phyloP scores from a whole-genome alignment of 2,329 filamentous ascomycete genomes.

The Xylaria sp. region DNA sequence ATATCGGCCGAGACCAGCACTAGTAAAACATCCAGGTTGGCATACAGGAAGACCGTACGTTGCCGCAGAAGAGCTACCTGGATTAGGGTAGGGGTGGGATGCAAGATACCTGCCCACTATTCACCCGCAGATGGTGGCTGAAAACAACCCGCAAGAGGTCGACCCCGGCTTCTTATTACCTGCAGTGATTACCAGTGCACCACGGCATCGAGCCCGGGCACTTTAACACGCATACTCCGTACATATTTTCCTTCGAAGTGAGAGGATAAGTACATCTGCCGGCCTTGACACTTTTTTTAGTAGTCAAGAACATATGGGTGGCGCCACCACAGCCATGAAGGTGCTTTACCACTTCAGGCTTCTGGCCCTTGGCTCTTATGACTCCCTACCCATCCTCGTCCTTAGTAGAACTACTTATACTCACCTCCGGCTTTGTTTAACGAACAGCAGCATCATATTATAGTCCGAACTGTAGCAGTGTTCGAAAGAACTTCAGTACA shows the following conservation, averaged over 20 bases:
- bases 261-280: slow-evolving; percentile 14
- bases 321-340: slow-evolving; percentile 19
- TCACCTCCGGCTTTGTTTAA: slow-evolving; percentile 1
- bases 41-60: slow-evolving; percentile 11
- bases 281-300: slow-evolving; percentile 10
- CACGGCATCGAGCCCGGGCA: slow-evolving; percentile 8
- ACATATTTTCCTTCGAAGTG: slow-evolving; percentile 6
- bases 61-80: slow-evolving; percentile 3
- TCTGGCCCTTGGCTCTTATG: slow-evolving; percentile 8
- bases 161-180: slow-evolving; percentile 15
- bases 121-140: slow-evolving; percentile 20
- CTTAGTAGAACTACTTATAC: slow-evolving; percentile 20
- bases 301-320: slow-evolving; percentile 18
- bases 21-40: slow-evolving; percentile 6
- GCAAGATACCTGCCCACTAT: slow-evolving; percentile 9
- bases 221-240: slow-evolving; percentile 1
- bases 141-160: slow-evolving; percentile 12
- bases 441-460: slow-evolving; percentile 6
- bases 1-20: slow-evolving; percentile 9
- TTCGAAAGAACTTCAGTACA: not conserved
- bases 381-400: slow-evolving; percentile 9
- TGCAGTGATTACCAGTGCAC: slow-evolving; percentile 13
- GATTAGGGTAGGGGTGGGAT: slow-evolving; percentile 1
- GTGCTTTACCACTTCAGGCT: slow-evolving; percentile 9
- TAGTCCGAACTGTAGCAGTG: not conserved